phyloP scores from a whole-genome alignment of 2,329 filamentous ascomycete genomes.

The Alternaria brassicae region DNA sequence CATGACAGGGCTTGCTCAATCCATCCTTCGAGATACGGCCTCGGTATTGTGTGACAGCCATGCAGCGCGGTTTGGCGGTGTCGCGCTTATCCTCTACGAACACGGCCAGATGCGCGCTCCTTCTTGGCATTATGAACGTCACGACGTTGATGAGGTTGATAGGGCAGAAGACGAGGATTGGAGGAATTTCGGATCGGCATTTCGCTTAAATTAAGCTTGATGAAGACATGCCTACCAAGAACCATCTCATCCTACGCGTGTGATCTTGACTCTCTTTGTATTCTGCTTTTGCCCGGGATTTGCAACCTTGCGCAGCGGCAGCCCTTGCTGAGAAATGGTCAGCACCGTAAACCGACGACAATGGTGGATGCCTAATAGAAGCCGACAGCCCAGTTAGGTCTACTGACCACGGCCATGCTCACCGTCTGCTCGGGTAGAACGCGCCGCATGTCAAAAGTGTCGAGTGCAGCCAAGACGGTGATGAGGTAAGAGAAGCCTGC shows the following conservation, averaged over 20 bases:
- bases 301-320: neutral
- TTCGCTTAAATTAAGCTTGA: conserved; percentile 14
- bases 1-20: conserved; percentile 1
- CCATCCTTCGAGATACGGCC: conserved; percentile 4
- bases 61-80: neutral
- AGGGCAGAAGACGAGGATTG: conserved; percentile 13
- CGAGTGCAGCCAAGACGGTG: neutral
- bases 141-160: conserved; percentile 6
- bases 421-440: neutral
- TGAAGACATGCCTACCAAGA: neutral
- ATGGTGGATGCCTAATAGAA: neutral
- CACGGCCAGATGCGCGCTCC: conserved; percentile 1
- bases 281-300: neutral
- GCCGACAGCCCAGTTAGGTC: neutral
- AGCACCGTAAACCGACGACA: neutral
- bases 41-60: neutral
- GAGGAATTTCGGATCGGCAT: conserved; percentile 3
- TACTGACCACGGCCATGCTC: neutral
- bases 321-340: neutral
- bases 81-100: conserved; percentile 2
- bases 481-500: neutral
- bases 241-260: neutral
- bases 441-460: neutral
- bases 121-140: conserved; percentile 1
- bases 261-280: neutral